These are phyloP conservation scores for Dillenia turbinata DNA, from an alignment of 164 flowering plant species.

Conservation along the genomic window DNA sequence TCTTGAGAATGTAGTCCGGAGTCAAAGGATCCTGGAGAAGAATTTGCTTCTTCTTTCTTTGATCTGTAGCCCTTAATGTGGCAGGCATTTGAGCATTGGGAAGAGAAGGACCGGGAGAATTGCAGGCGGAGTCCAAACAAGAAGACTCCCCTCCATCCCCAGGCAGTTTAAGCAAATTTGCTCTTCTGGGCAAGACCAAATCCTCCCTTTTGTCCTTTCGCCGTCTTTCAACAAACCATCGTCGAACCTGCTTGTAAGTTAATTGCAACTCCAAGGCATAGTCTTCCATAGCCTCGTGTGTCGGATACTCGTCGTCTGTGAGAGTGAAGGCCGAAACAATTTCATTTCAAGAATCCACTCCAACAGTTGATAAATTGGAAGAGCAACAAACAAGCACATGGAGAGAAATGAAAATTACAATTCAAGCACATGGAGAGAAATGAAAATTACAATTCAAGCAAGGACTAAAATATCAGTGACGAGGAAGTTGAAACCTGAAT, in stretches of 20 bases:
- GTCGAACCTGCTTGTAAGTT: slow-evolving; percentile 54
- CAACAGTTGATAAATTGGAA: not conserved
- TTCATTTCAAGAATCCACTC: not conserved
- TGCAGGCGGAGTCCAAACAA: not conserved
- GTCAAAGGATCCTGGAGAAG: slow-evolving; percentile 44
- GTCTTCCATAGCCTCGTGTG: slow-evolving; percentile 34
- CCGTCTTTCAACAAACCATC: slow-evolving; percentile 63
- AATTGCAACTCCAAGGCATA: slow-evolving; percentile 40
- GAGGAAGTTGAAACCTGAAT: slow-evolving; percentile 28
- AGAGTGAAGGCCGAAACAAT: not conserved
- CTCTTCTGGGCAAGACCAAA: slow-evolving; percentile 9
- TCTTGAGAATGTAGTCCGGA: slow-evolving; percentile 51
- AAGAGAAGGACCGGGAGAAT: too few species aligned
- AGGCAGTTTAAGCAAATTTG: slow-evolving; percentile 2
- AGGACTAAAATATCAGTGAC: not conserved
- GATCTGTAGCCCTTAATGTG: slow-evolving; percentile 4
- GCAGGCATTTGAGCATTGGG: not conserved
- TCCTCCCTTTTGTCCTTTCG: slow-evolving; percentile 41
- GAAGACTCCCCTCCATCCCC: slow-evolving; percentile 3
- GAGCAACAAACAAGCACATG: not conserved
- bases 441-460: not conserved
- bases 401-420: not conserved
- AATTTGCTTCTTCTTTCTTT: slow-evolving; percentile 13
- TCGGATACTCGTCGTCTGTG: slow-evolving; percentile 50
- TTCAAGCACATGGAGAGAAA: not conserved